Conservation (phyloP, 2,329 filamentous ascomycete genomes). For the Chrysosphaeria jannelii region DNA sequence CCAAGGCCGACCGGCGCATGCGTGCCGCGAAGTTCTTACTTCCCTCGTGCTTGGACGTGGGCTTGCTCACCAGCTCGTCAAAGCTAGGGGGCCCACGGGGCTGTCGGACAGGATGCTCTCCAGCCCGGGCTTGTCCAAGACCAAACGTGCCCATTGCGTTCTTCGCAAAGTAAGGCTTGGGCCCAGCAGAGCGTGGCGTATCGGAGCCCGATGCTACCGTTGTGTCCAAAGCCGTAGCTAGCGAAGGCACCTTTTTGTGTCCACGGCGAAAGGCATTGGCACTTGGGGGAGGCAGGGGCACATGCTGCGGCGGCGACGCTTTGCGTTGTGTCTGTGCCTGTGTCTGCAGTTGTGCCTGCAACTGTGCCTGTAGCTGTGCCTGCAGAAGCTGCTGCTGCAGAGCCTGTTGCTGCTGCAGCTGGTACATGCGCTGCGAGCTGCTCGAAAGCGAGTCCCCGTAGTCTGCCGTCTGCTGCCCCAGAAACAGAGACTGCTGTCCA, state of each 20-base stretch:
- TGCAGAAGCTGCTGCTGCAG: constrained; percentile 13
- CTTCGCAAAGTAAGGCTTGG: constrained; percentile 63
- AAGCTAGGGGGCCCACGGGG: constrained; percentile 74
- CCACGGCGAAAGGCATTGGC: constrained; percentile 78
- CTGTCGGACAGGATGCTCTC: constrained; percentile 81
- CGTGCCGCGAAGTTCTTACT: constrained; percentile 94
- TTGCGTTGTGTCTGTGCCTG: constrained; percentile 12
- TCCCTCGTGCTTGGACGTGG: constrained; percentile 75
- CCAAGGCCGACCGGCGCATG: constrained; percentile 69
- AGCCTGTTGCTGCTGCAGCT: constrained; percentile 14
- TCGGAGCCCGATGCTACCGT: constrained; percentile 16
- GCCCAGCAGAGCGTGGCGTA: constrained; percentile 28
- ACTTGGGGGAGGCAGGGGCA: constrained; percentile 58
- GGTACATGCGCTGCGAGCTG: too few relatives aligned
- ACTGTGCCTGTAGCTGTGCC: constrained; percentile 8
- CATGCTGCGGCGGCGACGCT: constrained; percentile 22
- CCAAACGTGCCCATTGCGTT: constrained; percentile 64
- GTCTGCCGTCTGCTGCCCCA: too few relatives aligned
- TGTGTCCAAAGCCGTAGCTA: too few relatives aligned
- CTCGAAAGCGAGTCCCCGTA: too few relatives aligned
- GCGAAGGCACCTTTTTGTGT: constrained; percentile 69
- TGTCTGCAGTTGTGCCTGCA: constrained; percentile 2
- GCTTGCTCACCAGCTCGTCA: constrained; percentile 70
- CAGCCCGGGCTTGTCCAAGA: constrained; percentile 72
- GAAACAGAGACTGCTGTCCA: too few relatives aligned